Evolutionary conservation across 352 stramenopile genomes (phyloP).

Genomic region (Phytopythium vexans): DNA sequence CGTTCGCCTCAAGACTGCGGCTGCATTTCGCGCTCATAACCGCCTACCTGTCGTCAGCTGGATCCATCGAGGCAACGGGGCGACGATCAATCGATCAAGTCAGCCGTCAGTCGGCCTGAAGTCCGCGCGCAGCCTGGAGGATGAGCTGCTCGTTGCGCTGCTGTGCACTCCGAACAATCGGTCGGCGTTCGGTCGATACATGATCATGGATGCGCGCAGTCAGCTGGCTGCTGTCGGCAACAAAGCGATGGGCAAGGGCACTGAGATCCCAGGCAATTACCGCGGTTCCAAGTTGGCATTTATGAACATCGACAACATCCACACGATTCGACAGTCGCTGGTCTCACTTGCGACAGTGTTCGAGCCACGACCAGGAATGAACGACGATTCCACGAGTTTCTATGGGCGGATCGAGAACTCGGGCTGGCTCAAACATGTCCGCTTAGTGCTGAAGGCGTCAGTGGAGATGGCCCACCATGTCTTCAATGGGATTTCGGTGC

Average conservation of each 20-base stretch:
- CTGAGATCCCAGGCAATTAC: slow-evolving; percentile 96
- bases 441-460: slow-evolving; percentile 90
- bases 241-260: slow-evolving; percentile 93
- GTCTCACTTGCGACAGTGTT: slow-evolving; percentile 81
- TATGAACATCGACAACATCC: slow-evolving; percentile 99
- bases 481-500: slow-evolving; percentile 91
- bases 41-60: slow-evolving; percentile 75
- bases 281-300: slow-evolving; percentile 92
- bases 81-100: slow-evolving; percentile 78
- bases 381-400: slow-evolving; percentile 89
- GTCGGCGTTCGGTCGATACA: slow-evolving; percentile 46
- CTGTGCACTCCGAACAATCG: slow-evolving; percentile 62
- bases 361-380: slow-evolving; percentile 65
- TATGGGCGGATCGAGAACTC: slow-evolving; percentile 90
- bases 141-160: slow-evolving; percentile 71
- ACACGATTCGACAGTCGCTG: slow-evolving; percentile 94
- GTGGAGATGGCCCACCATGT: slow-evolving; percentile 92
- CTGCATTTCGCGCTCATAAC: slow-evolving; percentile 66
- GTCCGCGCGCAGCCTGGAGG: slow-evolving; percentile 66
- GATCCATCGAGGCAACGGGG: slow-evolving; percentile 67
- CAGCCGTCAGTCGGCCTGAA: slow-evolving; percentile 82
- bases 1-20: slow-evolving; percentile 70
- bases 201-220: slow-evolving; percentile 83
- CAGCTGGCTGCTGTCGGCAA: slow-evolving; percentile 85
- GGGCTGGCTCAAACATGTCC: slow-evolving; percentile 95